Base-by-base conservation (phyloP, 2,329 filamentous ascomycete genomes). In the Xylogone sp. region DNA sequence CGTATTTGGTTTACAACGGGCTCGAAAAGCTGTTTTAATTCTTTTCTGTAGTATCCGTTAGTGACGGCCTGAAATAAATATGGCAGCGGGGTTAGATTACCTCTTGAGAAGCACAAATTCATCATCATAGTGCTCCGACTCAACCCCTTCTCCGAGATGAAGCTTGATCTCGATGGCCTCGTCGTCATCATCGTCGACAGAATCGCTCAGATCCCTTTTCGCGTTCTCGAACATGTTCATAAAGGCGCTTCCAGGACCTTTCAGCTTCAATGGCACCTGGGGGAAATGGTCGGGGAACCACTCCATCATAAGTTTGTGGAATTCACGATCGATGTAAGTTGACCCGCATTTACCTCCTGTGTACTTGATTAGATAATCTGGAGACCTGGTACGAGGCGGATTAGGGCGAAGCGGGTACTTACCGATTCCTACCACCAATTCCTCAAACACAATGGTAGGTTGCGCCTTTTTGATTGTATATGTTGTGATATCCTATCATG, bases 401-500 rank as follows among this genome's bases (percentile, higher is more conserved):
- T n/a, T n/a, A 31, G 7, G 27, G n/a, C n/a, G n/a, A n/a, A n/a
- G n/a, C n/a, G n/a, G n/a, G n/a, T n/a, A 46, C 29, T 39, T 53
- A 58, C 58, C 53, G 2, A 49, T 21, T 3, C 59, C 60, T 4
- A 56, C 46, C 19, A 34, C 50, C 20, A 62, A 45, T 27, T 62
- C 60, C 12, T 59, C 59, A 21, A 62, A 62, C 0, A 8, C 21
- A 2, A 62, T n/a, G n/a, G n/a, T 29, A 34, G 57, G 60, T 2
- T 42, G 8, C 22, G 59, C 52, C 27, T 60, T 50, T 1, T 21
- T 50, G 5, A 62, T 55, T 1, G n/a, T 53, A 29, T 63, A 63
- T 2, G 59, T 61, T 3, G 60, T 63, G 3, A 63, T 58, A 39
- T 63, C n/a, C n/a, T n/a, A n/a, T n/a, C n/a, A n/a, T n/a, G n/a